These are phyloP conservation scores for Clarireedia homoeocarpa DNA, from an alignment of 2,329 filamentous ascomycete genomes.

Conservation along the genomic window DNA sequence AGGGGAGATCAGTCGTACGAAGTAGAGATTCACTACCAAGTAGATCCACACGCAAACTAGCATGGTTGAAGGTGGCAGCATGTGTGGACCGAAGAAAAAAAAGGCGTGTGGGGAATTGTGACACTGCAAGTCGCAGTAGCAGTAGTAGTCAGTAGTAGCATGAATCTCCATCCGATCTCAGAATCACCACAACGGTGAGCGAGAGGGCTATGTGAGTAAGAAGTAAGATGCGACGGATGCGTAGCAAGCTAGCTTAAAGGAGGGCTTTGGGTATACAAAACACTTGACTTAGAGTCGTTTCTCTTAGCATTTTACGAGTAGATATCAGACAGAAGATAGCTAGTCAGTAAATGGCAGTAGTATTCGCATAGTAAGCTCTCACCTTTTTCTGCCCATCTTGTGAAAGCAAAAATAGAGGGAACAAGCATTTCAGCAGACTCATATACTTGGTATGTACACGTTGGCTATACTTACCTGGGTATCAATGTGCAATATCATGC, in stretches of 20 bases:
- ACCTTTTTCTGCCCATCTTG: too few relatives aligned
- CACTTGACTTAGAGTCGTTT: too few relatives aligned
- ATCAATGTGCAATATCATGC: background rate
- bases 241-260: background rate
- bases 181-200: background rate
- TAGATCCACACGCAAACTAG: slow-evolving; percentile 2
- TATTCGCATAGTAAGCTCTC: too few relatives aligned
- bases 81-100: slow-evolving; percentile 3
- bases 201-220: background rate
- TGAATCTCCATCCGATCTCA: background rate
- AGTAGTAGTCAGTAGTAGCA: too few relatives aligned
- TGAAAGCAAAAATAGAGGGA: too few relatives aligned
- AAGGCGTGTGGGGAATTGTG: slow-evolving; percentile 2
- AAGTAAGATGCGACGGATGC: background rate
- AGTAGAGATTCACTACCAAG: background rate
- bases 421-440: background rate
- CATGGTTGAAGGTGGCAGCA: background rate
- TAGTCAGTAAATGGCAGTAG: too few relatives aligned
- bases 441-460: background rate
- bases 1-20: background rate
- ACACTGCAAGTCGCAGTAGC: background rate
- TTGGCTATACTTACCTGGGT: background rate
- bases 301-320: too few relatives aligned
- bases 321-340: too few relatives aligned
- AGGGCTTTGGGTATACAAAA: too few relatives aligned